Conservation (phyloP, 805 yeast species). For the Kockiozyma suomiensis region DNA sequence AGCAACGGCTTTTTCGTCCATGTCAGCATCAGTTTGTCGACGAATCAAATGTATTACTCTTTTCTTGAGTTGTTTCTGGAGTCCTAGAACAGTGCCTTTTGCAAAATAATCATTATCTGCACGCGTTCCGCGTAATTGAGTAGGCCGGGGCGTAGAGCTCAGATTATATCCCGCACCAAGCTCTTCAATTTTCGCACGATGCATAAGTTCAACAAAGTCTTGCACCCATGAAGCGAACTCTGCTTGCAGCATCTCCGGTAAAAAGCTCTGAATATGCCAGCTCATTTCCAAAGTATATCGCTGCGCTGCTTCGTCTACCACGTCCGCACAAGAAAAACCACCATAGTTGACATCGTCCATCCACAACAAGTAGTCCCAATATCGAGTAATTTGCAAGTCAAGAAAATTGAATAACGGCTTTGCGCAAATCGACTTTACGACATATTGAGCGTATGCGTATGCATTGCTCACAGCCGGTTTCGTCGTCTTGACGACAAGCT, state of each 20-base stretch:
- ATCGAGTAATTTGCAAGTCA: slow-evolving; percentile 70
- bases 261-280: slow-evolving; percentile 78
- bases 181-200: slow-evolving; percentile 53
- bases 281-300: slow-evolving; percentile 51
- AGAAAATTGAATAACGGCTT: slow-evolving; percentile 81
- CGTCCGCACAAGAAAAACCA: slow-evolving; percentile 58
- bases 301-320: slow-evolving; percentile 36
- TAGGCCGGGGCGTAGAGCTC: slow-evolving; percentile 38
- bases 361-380: slow-evolving; percentile 95
- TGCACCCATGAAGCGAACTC: slow-evolving; percentile 90
- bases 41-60: slow-evolving; percentile 66
- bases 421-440: slow-evolving; percentile 73
- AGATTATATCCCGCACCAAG: neutral
- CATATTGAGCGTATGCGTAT: slow-evolving; percentile 85
- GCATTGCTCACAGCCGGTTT: slow-evolving; percentile 83
- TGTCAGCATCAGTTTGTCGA: slow-evolving; percentile 71
- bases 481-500: slow-evolving; percentile 68
- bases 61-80: slow-evolving; percentile 48
- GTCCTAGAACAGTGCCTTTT: slow-evolving; percentile 37
- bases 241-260: slow-evolving; percentile 73
- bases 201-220: slow-evolving; percentile 70
- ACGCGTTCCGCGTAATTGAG: slow-evolving; percentile 16
- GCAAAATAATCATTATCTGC: slow-evolving; percentile 38
- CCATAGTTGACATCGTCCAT: slow-evolving; percentile 89
- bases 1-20: slow-evolving; percentile 60